phyloP scores from a whole-genome alignment of 75 land plant genomes.

The Cunninghamia lanceolata region DNA sequence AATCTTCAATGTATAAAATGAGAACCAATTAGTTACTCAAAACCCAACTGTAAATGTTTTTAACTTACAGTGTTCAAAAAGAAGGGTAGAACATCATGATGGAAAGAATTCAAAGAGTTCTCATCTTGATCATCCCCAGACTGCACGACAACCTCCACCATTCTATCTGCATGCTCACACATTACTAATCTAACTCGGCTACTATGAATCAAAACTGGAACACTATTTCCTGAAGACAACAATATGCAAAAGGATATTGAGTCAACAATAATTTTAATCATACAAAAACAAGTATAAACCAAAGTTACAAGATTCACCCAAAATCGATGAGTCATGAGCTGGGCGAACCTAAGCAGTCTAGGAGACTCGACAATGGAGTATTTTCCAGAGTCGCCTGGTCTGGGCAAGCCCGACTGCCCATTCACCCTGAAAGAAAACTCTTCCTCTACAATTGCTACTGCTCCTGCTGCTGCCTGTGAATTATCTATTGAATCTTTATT shows the following conservation, averaged over 20 bases:
- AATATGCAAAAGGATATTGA: background rate
- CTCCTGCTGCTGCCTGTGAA: conserved; percentile 16
- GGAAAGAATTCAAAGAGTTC: conserved; percentile 22
- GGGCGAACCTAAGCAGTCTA: too few relatives aligned
- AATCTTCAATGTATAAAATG: background rate
- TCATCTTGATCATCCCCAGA: conserved; percentile 71
- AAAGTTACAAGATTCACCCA: too few relatives aligned
- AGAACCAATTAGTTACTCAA: background rate
- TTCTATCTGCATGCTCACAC: conserved; percentile 75
- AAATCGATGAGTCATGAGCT: too few relatives aligned
- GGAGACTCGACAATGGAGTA: too few relatives aligned
- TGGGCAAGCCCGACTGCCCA: too few relatives aligned
- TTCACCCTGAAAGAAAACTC: conserved; percentile 38
- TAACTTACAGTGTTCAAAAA: conserved; percentile 76
- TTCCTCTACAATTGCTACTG: conserved; percentile 49
- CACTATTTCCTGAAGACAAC: conserved; percentile 27
- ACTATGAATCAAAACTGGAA: conserved; percentile 30
- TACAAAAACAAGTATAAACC: background rate
- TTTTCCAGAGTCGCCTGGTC: too few relatives aligned
- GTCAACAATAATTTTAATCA: background rate
- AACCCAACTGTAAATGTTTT: conserved; percentile 12
- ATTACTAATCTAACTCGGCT: conserved; percentile 48
- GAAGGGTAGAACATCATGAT: conserved; percentile 60
- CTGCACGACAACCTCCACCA: conserved; percentile 66
- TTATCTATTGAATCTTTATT: conserved; percentile 32